Evolutionary conservation across 2,329 filamentous ascomycete genomes (phyloP).

Genomic region (Aspergillus neotritici): DNA sequence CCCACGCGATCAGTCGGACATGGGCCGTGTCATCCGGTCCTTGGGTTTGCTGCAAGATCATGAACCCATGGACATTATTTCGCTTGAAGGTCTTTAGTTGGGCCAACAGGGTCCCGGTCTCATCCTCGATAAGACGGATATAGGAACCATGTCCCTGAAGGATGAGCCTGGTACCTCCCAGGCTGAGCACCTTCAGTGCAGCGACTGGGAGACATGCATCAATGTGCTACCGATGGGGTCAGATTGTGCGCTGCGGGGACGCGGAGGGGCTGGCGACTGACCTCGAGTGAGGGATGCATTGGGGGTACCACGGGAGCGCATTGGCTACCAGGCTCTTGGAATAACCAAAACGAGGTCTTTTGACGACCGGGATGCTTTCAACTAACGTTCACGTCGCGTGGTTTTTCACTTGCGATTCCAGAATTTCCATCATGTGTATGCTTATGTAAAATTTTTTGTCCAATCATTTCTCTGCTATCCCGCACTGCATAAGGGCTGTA

Average conservation of each 20-base stretch:
- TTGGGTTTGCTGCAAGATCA: conserved; percentile 20
- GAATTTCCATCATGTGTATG: conserved; percentile 13
- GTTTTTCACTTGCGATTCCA: conserved; percentile 12
- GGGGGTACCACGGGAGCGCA: conserved; percentile 12
- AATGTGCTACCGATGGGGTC: conserved; percentile 30
- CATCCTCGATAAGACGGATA: conserved; percentile 29
- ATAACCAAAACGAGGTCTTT: conserved; percentile 6
- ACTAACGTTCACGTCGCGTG: conserved; percentile 7
- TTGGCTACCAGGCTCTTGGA: conserved; percentile 7
- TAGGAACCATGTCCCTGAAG: conserved; percentile 38
- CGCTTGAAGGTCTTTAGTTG: conserved; percentile 31
- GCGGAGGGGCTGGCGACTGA: conserved; percentile 15
- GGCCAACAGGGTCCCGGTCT: conserved; percentile 23
- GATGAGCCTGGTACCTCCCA: conserved; percentile 25
- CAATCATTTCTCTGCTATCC: conserved; percentile 9
- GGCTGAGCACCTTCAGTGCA: conserved; percentile 30
- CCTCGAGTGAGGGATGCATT: conserved; percentile 29
- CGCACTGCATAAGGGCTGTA: too few relatives aligned
- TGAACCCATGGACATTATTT: conserved; percentile 37
- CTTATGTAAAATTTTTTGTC: conserved; percentile 15
- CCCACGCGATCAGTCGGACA: conserved; percentile 58
- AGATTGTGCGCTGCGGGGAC: conserved; percentile 10
- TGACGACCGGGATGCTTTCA: too few relatives aligned
- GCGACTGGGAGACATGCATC: conserved; percentile 42
- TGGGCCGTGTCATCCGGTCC: conserved; percentile 8